These are phyloP conservation scores for Starmerella tilneyi DNA, from an alignment of 805 yeast species.

Conservation along the genomic window DNA sequence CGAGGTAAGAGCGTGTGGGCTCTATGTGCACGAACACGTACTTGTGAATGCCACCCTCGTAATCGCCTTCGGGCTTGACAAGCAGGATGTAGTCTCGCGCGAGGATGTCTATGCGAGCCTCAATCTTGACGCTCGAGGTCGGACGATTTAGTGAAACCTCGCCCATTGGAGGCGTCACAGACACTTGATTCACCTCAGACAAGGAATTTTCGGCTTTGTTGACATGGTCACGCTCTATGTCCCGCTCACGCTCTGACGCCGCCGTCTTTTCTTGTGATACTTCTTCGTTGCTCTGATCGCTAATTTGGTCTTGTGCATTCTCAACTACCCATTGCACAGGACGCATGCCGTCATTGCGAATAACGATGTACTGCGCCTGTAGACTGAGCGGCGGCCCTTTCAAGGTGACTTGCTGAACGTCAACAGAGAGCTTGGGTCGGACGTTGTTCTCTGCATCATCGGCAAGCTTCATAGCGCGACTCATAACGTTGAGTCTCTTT, in stretches of 20 bases:
- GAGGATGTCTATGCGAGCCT: conserved; percentile 10
- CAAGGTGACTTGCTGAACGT: conserved; percentile 30
- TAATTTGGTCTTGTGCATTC: conserved; percentile 13
- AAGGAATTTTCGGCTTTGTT: background rate
- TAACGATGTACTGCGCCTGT: background rate
- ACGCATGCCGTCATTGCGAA: conserved; percentile 18
- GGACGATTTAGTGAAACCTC: conserved; percentile 12
- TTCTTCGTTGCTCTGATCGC: background rate
- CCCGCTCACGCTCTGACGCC: background rate
- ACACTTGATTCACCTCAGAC: background rate
- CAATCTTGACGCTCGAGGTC: conserved; percentile 1
- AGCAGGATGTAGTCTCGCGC: conserved; percentile 19
- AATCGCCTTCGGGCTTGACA: conserved; percentile 6
- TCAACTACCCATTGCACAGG: conserved; percentile 15
- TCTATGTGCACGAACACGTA: conserved; percentile 23
- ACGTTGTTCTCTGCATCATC: conserved; percentile 39
- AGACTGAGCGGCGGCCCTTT: conserved; percentile 26
- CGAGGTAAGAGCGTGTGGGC: conserved; percentile 30
- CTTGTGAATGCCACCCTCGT: conserved; percentile 15
- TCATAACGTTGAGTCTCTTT: conserved; percentile 32
- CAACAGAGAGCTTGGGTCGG: conserved; percentile 36
- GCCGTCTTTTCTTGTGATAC: background rate
- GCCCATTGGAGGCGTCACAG: conserved; percentile 14
- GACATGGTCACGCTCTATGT: background rate
- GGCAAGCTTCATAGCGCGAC: conserved; percentile 34